Evolutionary conservation across 345 rosid genomes (phyloP), one percentile per base, ranked within the genome.

Genomic region (Zanthoxylum bungeanum): DNA sequence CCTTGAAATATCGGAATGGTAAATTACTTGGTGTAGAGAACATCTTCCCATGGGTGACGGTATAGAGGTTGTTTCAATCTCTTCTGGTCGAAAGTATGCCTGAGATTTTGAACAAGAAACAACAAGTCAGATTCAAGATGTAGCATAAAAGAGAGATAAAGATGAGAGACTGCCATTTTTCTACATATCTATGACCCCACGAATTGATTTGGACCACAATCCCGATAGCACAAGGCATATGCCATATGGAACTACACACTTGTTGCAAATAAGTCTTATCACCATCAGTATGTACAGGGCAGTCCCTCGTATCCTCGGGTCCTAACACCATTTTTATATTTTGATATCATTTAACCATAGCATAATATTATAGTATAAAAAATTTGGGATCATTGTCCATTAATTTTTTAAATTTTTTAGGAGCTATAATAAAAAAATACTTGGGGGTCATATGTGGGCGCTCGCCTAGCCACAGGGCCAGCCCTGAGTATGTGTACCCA

Each of bases 1-100:
- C n/a, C n/a, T n/a, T n/a, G n/a, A n/a, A n/a, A n/a, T n/a, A n/a
- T n/a, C n/a, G n/a, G n/a, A n/a, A n/a, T n/a, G n/a, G 44, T 37
- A 49, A 42, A 17, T 89, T 79, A 95, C 93, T 92, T 95, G 85
- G 97, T 89, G 87, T 92, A 95, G 79, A 95, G 90, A 66, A 92
- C 98, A 77, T 95, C 99, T 78, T 92, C 99, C 99, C 98, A 92
- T 19, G 98, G 98, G 77, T 92, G 97, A 64, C 98, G 88, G 81
- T 89, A 95, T 25, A 92, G 85, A 52, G 99, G 98, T 78, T 92
- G 97, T 79, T 95, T 95, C 91, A 95, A 53, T 76, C 98, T 87
- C 97, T 92, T 92, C 83, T 92, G 97, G 75, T 95, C 98, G 10
- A 95, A 95, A 9, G 97, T 89, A 72, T 95, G 99, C 85, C 98